Base-by-base conservation (phyloP, 2,329 filamentous ascomycete genomes). In the Epichloe scottii region DNA sequence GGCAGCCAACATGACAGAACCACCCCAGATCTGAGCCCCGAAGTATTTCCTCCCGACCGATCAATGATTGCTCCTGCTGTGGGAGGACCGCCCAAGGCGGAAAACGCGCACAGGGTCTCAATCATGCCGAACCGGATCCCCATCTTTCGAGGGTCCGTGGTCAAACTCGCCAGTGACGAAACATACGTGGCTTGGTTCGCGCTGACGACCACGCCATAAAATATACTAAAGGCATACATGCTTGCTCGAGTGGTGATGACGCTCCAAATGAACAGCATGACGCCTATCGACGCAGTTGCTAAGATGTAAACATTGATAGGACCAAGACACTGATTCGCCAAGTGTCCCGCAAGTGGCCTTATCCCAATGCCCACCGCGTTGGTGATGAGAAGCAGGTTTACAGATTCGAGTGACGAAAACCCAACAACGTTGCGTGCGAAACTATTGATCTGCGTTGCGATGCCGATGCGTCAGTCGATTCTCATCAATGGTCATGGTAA, bases 201-300 rank as follows among this genome's bases (percentile, higher is more conserved):
- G 35, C 71, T 71, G 49, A 68, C 68, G 48, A 63, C 60, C n/a
- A 75, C 51, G 8, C 73, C 73, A 48, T 72, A 72, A 44, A 72
- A 62, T 34, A 67, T 65, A 38, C 66, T 66, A 58, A 74, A 76
- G 38, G 62, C 57, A 54, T 72, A 73, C 66, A 73, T 71, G 52
- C 65, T 67, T 3, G 60, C 53, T 3, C 57, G 57, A 11, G 59
- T 63, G n/a, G 54, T 58, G 2, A 84, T 76, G 0, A 69, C 73
- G 2, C 73, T 71, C 81, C 82, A 85, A 49, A 65, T 68, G 56
- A 74, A 81, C 35, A 79, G 63, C 52, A 78, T 65, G 14, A 75
- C 60, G 1, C 70, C 69, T 3, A 75, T 67, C 4, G 71, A 53
- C 11, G 73, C 60, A 2, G 67, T 69, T 47, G 73, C 71, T 0